Conservation (phyloP, 768 basidiomycete genomes). For the Pluteus cervinus region DNA sequence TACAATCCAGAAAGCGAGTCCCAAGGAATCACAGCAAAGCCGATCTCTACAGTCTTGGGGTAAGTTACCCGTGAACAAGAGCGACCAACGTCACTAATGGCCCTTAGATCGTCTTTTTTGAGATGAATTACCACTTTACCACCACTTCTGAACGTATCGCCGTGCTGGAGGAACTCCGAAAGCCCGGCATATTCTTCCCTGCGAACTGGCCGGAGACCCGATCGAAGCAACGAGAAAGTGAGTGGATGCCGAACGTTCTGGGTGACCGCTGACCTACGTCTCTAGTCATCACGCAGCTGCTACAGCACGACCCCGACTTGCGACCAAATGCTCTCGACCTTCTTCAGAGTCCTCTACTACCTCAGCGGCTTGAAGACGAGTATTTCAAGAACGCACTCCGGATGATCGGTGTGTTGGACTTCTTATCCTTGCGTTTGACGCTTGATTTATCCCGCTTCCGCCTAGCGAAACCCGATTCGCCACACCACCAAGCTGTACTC, state of each 20-base stretch:
- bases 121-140: constrained; percentile 85
- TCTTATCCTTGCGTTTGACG: not conserved
- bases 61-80: constrained; percentile 41
- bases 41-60: constrained; percentile 92
- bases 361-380: constrained; percentile 75
- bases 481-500: constrained; percentile 74
- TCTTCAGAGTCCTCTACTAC: constrained; percentile 72
- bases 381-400: constrained; percentile 76
- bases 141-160: constrained; percentile 81
- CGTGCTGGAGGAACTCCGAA: constrained; percentile 75
- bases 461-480: constrained; percentile 72
- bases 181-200: constrained; percentile 74
- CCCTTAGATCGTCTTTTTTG: constrained; percentile 94
- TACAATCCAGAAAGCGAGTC: constrained; percentile 55
- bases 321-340: constrained; percentile 82
- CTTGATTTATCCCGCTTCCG: not conserved
- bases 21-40: constrained; percentile 83
- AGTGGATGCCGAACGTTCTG: constrained; percentile 15
- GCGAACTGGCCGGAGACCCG: constrained; percentile 58
- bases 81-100: too few relatives aligned
- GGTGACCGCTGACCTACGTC: constrained; percentile 2
- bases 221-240: constrained; percentile 64
- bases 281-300: constrained; percentile 71
- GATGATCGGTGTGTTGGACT: constrained; percentile 55
- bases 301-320: constrained; percentile 74